Base-by-base conservation (phyloP, 768 basidiomycete species). In the Psilocybe cyanescens region DNA sequence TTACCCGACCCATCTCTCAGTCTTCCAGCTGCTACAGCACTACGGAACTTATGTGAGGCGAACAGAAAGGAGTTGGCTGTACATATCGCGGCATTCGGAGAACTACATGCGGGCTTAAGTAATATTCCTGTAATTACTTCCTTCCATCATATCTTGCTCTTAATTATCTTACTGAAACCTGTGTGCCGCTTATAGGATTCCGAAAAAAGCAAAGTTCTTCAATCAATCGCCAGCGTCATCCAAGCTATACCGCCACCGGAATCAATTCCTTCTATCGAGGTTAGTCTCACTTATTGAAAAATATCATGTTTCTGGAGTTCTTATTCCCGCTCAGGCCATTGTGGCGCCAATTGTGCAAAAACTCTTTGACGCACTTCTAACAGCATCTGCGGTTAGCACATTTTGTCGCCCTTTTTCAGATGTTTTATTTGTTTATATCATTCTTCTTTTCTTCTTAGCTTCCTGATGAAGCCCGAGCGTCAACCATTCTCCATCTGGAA, bases 141-240 rank as follows among this genome's bases (percentile, higher is more conserved):
- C 37, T 41, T 44, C 8, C 41, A 31, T 35, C 45, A 29, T 14
- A 7, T 4, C 37, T 5, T 16, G 24, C 2, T 24, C 24, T 24
- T 24, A 24, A 24, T 24, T 24, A 24, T 24, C 24, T 24, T 24
- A 24, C 24, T 24, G 24, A 24, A 24, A 24, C 12, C 58, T 30
- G 44, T 47, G 4, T 8, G 19, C 30, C 35, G 24, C 12, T 12
- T 28, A 4, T 51, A 92, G 89, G 91, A 93, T 66, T 86, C 88
- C 19, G 95, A 97, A 74, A 92, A 91, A 75, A 85, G 87, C 66
- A 97, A 96, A 74, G 92, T 97, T 1, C 78, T 97, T 48, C 92
- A 97, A 71, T 93, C 91, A 0, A 96, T 98, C 55, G 88, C 94
- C 1, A 97, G 95, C 64, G 94, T 98, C 3, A 91, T 97, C 33